Evolutionary conservation across 768 basidiomycete species (phyloP), one percentile per base, ranked within the genome.

Genomic region (Lactifluus rugatus): DNA sequence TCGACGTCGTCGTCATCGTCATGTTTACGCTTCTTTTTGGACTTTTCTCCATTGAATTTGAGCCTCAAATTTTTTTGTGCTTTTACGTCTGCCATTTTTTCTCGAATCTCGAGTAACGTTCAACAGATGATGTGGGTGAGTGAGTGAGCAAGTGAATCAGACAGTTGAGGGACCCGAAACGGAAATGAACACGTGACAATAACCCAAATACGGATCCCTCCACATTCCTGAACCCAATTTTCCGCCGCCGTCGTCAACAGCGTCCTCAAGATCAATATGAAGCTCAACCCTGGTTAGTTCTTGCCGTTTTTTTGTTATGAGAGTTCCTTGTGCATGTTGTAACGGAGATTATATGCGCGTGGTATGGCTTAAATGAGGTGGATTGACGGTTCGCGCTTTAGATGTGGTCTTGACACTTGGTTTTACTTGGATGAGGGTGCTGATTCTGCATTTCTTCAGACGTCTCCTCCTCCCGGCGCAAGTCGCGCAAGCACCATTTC

Each of bases 401-500:
- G 52, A 61, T 57, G 63, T 36, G 13, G 58, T 46, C 47, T 41
- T 26, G 14, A 32, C 34, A 26, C 31, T 34, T 46, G 28, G 32
- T 63, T 61, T 52, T 48, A 59, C 63, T 52, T 63, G 71, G 60
- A 74, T 31, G 34, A 32, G 46, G 45, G 77, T 62, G 77, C 63
- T 61, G 61, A 57, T 64, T 61, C 62, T 48, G 65, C 52, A 47
- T 52, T 17, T 50, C 62, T 28, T 48, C 66, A 93, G 93, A 89
- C 70, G 82, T 88, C 70, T 90, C 93, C 64, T 90, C 89, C 65
- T 92, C 91, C 69, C 85, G 93, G 73, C 91, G 96, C 83, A 98
- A 97, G 84, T 83, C 87, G 69, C 92, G 93, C 79, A 97, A 96
- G 84, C 89, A 89, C 66, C 96, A 99, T 82, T 97, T 98, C 76